Base-by-base conservation (phyloP, 2,329 filamentous ascomycete species). In the Didymosphaeria variabile region DNA sequence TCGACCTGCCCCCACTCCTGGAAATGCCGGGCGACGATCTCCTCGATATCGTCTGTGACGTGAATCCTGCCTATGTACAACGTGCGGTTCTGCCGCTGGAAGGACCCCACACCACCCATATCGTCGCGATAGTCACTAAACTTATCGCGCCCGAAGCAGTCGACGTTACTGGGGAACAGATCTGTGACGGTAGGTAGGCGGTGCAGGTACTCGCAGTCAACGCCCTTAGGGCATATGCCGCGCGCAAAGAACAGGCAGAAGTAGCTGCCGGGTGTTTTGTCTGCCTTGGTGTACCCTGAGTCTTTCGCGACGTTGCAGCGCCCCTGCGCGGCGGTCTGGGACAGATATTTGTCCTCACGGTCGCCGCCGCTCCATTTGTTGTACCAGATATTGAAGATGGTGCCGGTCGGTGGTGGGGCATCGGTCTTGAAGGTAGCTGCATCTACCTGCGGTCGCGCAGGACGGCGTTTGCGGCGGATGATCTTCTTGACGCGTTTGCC, bases 321-420 rank as follows among this genome's bases (percentile, higher is more conserved):
- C 2, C 90, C 91, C 66, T 91, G 89, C 3, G 95, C 94, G 15
- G 90, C 87, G 0, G 90, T 91, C 75, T 97, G 90, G 38, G 91
- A 92, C 4, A 93, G 86, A 73, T 94, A 93, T 70, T 94, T 93
- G 82, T 96, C 93, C 75, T 98, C 94, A 62, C 93, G 88, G 79
- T 99, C 95, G 73, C 95, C 95, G 67, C 95, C 95, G 0, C 90
- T 91, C 94, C 94, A 98, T 80, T 97, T 98, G 83, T 97, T 97
- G 82, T 97, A 97, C 94, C 94, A 97, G 73, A 97, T 96, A 80
- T 99, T 99, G 85, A 95, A 99, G 60, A 94, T 93, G 0, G 92
- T 97, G 56, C 95, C 95, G 0, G 94, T 98, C 73, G 98, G 94
- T 1, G 92, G 91, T 17, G 94, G 93, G 4, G 92, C 91, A 71